These are phyloP conservation scores for Lichtheimia ornata DNA, from an alignment of 371 early-diverging fungal genomes.

Conservation along the genomic window DNA sequence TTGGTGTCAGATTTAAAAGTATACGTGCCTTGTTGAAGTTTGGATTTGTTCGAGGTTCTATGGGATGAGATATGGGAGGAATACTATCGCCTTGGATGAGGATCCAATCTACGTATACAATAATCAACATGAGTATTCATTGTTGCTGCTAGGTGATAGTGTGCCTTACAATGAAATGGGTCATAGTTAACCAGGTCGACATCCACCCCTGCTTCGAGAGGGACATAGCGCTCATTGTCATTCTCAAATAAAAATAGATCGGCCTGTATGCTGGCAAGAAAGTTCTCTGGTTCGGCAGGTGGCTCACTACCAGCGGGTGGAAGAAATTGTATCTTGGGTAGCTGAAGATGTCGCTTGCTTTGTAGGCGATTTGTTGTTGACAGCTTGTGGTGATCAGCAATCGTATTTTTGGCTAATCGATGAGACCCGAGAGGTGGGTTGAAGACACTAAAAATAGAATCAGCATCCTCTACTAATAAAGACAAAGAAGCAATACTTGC, in stretches of 20 bases:
- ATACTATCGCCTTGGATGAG: neutral
- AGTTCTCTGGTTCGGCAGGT: neutral
- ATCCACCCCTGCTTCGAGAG: slow-evolving; percentile 28
- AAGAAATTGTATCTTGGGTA: neutral
- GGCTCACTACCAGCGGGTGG: neutral
- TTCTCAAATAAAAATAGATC: slow-evolving; percentile 9
- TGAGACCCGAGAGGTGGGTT: neutral
- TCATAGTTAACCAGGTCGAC: slow-evolving; percentile 45
- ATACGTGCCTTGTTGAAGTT: neutral
- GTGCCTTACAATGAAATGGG: neutral
- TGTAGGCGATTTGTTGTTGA: too few species aligned
- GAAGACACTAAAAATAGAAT: neutral
- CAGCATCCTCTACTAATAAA: too few species aligned
- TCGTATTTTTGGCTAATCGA: neutral
- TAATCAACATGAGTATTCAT: neutral
- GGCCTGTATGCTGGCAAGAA: slow-evolving; percentile 10
- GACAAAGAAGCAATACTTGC: too few species aligned
- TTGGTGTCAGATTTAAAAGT: neutral
- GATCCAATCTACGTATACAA: neutral
- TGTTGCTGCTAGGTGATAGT: neutral
- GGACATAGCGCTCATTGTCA: slow-evolving; percentile 9
- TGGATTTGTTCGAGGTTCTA: neutral
- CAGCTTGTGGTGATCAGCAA: too few species aligned
- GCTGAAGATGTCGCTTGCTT: too few species aligned
- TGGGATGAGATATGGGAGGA: neutral